Conservation (phyloP, 1,139 yeast genomes). For the Magnusiomyces magnusii region DNA sequence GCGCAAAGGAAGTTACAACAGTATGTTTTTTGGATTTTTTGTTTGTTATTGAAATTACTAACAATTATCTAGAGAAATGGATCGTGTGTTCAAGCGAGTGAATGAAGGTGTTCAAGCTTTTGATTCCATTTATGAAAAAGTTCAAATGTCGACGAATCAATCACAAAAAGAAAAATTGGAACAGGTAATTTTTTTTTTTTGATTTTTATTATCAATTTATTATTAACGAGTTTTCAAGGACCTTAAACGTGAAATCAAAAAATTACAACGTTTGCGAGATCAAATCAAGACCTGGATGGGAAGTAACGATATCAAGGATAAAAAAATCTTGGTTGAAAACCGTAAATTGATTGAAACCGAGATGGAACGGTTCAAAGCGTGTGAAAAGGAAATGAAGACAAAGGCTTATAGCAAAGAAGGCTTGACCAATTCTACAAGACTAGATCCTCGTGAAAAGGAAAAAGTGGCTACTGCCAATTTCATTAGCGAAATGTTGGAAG, state of each 20-base stretch:
- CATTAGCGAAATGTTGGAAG: conserved; percentile 68
- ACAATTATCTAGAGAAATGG: conserved; percentile 54
- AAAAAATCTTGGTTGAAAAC: conserved; percentile 70
- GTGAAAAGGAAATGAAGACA: conserved; percentile 90
- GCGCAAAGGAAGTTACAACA: conserved; percentile 62
- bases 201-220: neutral
- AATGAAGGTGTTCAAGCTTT: conserved; percentile 87
- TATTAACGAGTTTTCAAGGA: conserved; percentile 37
- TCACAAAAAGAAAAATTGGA: conserved; percentile 94
- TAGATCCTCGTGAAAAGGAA: conserved; percentile 76
- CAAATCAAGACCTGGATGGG: conserved; percentile 95
- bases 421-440: conserved; percentile 55
- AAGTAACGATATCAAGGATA: conserved; percentile 88
- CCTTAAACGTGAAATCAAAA: conserved; percentile 91
- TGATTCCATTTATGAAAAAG: conserved; percentile 81
- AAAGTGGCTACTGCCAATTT: conserved; percentile 70
- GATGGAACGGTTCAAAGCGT: conserved; percentile 95
- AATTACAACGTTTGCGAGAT: conserved; percentile 88
- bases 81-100: conserved; percentile 90
- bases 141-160: conserved; percentile 70
- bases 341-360: conserved; percentile 75
- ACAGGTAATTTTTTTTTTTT: conserved; percentile 30
- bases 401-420: conserved; percentile 97
- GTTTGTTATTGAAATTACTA: neutral
- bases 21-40: conserved; percentile 25